Evolutionary conservation across 768 basidiomycete genomes (phyloP).

Genomic region (Lactarius quietus): DNA sequence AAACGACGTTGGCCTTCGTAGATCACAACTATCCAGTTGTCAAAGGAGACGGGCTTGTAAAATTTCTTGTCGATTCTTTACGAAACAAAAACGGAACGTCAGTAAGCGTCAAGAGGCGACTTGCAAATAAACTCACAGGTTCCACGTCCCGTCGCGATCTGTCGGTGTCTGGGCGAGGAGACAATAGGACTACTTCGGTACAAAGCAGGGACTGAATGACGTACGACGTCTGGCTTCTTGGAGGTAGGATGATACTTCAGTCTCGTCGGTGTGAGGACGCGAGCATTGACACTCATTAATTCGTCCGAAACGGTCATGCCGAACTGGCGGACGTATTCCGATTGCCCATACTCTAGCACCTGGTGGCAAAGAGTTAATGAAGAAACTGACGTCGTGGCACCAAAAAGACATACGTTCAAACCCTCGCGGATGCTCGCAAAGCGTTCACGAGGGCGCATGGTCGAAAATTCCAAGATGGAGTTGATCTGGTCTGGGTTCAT

Average conservation of each 20-base stretch:
- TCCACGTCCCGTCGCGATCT: conserved; percentile 62
- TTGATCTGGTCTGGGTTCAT: conserved; percentile 61
- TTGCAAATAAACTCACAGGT: conserved; percentile 49
- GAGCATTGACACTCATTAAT: conserved; percentile 54
- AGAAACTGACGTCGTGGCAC: neutral
- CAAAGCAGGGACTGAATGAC: conserved; percentile 27
- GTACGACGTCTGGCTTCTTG: conserved; percentile 53
- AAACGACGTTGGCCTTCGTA: conserved; percentile 63
- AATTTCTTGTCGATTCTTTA: conserved; percentile 68
- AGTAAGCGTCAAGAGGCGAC: neutral
- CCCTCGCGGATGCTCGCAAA: conserved; percentile 51
- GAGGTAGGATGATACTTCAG: conserved; percentile 60
- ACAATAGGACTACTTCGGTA: neutral
- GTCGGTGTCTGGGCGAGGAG: conserved; percentile 41
- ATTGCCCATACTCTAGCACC: conserved; percentile 43
- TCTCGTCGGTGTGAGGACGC: conserved; percentile 58
- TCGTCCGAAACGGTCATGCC: conserved; percentile 57
- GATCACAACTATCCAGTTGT: conserved; percentile 59
- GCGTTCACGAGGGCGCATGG: conserved; percentile 55
- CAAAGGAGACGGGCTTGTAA: conserved; percentile 50
- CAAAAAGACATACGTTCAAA: conserved; percentile 39
- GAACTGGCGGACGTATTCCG: conserved; percentile 63
- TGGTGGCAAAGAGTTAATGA: conserved; percentile 31
- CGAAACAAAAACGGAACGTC: neutral
- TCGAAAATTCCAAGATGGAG: conserved; percentile 60